Base-by-base conservation (phyloP, 1,284 basidiomycete genomes). In the Mrakiaceae sp. region DNA sequence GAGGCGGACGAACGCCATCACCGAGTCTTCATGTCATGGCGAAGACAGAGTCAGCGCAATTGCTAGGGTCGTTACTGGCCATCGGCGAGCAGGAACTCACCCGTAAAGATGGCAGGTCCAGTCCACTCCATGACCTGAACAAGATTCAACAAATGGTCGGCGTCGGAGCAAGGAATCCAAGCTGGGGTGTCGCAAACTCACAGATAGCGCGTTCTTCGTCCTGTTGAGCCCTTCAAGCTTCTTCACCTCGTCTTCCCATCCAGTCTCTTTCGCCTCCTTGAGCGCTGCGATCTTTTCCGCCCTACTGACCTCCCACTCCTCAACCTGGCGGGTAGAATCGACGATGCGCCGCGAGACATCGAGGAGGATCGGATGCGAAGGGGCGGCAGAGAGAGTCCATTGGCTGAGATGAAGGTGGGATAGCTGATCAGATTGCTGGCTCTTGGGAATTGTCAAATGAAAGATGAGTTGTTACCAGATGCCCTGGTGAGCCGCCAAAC, bases 341-440 rank as follows among this genome's bases (percentile, higher is more conserved):
- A 75, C 71, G 10, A 78, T 71, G 39, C 77, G 70, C 16, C 75
- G 67, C 0, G 72, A 71, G 9, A 72, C 72, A 63, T 78, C 77
- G 50, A 78, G 65, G 57, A 74, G 70, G 51, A 78, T 74, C 2
- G 77, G 78, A 67, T 78, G 77, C 47, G 71, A 62, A 2, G 77
- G 74, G 4, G 74, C 70, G 10, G 68, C 67, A 2, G 70, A 71
- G 49, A 78, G 68, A 3, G 77, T 76, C 77, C 77, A 78, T 69
- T 78, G 77, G 58, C 70, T 59, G 42, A 49, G 14, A 48, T 9
- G 46, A 43, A 42, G 7, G 39, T 9, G 9, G 0, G 44, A 14
- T 48, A 16, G 27, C 16, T 11, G 44, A 49, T 12, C 43, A 48
- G n/a, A 27, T 27, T 1, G 27, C 27, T 27, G 27, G 27, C 27